Evolutionary conservation across 495 filamentous ascomycete species (phyloP).

Genomic region (Aspergillus egyptiacus): DNA sequence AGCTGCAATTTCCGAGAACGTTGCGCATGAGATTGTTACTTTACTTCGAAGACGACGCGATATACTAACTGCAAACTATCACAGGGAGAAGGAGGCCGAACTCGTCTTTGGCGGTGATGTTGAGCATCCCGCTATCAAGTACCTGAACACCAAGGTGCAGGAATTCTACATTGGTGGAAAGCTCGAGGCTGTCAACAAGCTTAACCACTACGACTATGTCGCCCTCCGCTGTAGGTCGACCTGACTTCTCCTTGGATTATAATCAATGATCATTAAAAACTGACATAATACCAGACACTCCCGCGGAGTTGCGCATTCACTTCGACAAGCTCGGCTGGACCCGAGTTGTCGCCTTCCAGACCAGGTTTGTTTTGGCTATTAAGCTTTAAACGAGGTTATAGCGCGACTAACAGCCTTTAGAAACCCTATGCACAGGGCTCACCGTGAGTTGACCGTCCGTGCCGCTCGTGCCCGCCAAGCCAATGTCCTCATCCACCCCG

Average conservation of each 20-base stretch:
- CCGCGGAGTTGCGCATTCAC: constrained; percentile 88
- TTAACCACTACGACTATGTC: constrained; percentile 99
- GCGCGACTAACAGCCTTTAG: constrained; percentile 27
- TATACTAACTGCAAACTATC: constrained; percentile 22
- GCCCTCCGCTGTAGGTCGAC: constrained; percentile 74
- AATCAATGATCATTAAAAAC: constrained; percentile 6
- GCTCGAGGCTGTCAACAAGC: constrained; percentile 85
- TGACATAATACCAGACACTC: constrained; percentile 59
- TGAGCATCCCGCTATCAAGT: constrained; percentile 88
- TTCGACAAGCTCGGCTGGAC: constrained; percentile 99
- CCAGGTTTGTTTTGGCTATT: constrained; percentile 27
- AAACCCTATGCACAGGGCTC: constrained; percentile 98
- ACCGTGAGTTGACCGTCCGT: constrained; percentile 93
- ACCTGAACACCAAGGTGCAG: constrained; percentile 69
- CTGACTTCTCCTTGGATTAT: background rate
- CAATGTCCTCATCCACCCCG: constrained; percentile 98
- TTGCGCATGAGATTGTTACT: constrained; percentile 2
- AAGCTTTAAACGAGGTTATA: background rate
- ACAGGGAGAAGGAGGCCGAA: constrained; percentile 78
- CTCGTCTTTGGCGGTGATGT: constrained; percentile 92
- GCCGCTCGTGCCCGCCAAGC: constrained; percentile 91
- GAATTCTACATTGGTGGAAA: constrained; percentile 95
- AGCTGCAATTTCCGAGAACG: background rate
- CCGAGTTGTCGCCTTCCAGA: constrained; percentile 97
- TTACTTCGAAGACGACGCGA: constrained; percentile 28